Base-by-base conservation (phyloP, 2,329 filamentous ascomycete genomes). In the Mycosphaerelloides madeirae region DNA sequence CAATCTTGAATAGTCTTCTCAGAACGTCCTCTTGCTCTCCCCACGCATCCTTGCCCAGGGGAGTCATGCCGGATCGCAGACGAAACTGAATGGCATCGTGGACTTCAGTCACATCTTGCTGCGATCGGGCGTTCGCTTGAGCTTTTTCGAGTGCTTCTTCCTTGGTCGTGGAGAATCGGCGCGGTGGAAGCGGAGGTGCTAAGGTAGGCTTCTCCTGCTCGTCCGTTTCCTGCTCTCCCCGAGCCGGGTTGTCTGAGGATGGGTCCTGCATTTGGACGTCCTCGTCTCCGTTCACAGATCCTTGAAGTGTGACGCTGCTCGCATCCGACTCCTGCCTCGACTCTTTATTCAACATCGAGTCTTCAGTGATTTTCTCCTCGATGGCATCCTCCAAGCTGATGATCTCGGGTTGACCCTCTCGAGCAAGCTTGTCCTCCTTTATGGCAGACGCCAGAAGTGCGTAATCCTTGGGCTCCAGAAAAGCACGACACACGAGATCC, bases 41-140 rank as follows among this genome's bases (percentile, higher is more conserved):
- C 34, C 82, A 77, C 6, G 75, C 68, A 45, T 87, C 80, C 28
- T 78, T 71, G 3, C 76, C 78, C n/a, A 76, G 77, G 5, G 87
- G 79, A 45, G 78, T 82, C 60, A 97, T 90, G 2, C 91, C 90
- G 41, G 87, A 89, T 59, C 93, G 86, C n/a, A 96, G 74, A 39
- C 93, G 85, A 60, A 91, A 89, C 46, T 96, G 80, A 19, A 95
- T 86, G 58, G 91, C 93, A 46, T 88, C 88, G 70, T 96, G 90
- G 35, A 96, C 91, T 66, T 98, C 93, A 11, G 89, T 89, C 3
- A 96, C 91, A 67, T 98, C 93, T 68, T 98, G 90, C 61, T 98
- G 93, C 38, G 60, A 38, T 40, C 48, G 61, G 28, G 87, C 77
- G 14, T 77, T 77, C 32, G 77, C 71, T 55, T 81, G 74, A 4